These are phyloP conservation scores for Boletus subparvulus DNA, from an alignment of 768 basidiomycete genomes.

Conservation along the genomic window DNA sequence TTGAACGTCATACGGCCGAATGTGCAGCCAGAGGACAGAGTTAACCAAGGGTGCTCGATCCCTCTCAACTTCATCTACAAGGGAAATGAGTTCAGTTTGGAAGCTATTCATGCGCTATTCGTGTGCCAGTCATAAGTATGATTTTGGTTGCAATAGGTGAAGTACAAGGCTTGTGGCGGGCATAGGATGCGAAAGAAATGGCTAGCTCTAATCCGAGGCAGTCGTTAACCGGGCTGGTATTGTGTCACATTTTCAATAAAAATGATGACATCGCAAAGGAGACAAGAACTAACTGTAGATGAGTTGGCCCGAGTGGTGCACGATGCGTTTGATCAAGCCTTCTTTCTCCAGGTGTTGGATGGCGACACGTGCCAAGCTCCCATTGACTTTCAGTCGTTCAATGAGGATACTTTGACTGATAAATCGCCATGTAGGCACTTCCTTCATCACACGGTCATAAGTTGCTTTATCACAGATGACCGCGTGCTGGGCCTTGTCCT, in stretches of 20 bases:
- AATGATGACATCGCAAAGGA: background rate
- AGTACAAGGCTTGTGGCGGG: constrained; percentile 37
- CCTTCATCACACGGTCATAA: constrained; percentile 94
- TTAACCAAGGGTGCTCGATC: background rate
- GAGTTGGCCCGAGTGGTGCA: constrained; percentile 92
- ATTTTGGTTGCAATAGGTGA: constrained; percentile 30
- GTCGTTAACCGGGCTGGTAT: constrained; percentile 44
- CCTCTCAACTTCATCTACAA: background rate
- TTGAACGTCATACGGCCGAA: background rate
- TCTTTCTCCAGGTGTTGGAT: constrained; percentile 94
- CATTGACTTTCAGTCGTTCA: constrained; percentile 97
- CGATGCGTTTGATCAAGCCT: constrained; percentile 91
- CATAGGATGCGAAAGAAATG: constrained; percentile 22
- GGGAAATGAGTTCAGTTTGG: background rate
- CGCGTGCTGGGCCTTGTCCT: constrained; percentile 99
- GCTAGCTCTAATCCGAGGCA: constrained; percentile 37
- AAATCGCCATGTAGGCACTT: constrained; percentile 98
- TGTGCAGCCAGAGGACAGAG: background rate
- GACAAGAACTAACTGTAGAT: constrained; percentile 80
- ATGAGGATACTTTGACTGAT: constrained; percentile 98
- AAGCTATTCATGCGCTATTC: background rate
- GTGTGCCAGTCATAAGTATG: constrained; percentile 27
- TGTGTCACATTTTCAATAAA: constrained; percentile 5
- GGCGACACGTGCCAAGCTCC: constrained; percentile 86
- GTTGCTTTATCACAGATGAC: constrained; percentile 92